Evolutionary conservation across 2,329 filamentous ascomycete species (phyloP).

Genomic region (Clarireedia paspali): DNA sequence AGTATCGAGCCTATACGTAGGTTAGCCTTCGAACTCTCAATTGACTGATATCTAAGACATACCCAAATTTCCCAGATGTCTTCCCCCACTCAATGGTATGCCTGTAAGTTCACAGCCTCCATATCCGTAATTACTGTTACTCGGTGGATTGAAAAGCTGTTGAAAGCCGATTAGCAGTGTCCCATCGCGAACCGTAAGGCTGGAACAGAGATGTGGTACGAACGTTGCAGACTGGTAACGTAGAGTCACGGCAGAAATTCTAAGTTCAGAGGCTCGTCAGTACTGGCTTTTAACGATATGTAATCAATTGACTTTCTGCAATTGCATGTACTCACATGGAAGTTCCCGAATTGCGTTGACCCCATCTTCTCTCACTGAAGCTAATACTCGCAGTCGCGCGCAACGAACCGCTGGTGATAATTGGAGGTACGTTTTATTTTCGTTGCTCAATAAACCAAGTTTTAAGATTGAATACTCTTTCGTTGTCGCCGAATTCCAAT

Average conservation of each 20-base stretch:
- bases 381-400: slow-evolving; percentile 1
- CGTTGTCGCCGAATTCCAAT: slow-evolving; percentile 3
- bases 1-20: slow-evolving; percentile 68
- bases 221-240: slow-evolving; percentile 79
- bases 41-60: slow-evolving; percentile 28
- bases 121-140: slow-evolving; percentile 21
- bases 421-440: slow-evolving; percentile 1
- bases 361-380: slow-evolving; percentile 16
- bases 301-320: slow-evolving; percentile 6
- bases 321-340: slow-evolving; percentile 36
- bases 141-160: slow-evolving; percentile 53
- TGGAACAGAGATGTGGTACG: slow-evolving; percentile 31
- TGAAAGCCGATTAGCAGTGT: slow-evolving; percentile 11
- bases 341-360: slow-evolving; percentile 46
- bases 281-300: not conserved
- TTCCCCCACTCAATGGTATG: slow-evolving; percentile 59
- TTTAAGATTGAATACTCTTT: slow-evolving; percentile 4
- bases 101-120: slow-evolving; percentile 69
- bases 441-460: slow-evolving; percentile 1
- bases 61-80: slow-evolving; percentile 77
- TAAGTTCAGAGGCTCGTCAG: slow-evolving; percentile 32
- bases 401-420: not conserved
- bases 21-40: slow-evolving; percentile 25
- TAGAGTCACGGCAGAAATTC: slow-evolving; percentile 79
- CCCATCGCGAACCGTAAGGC: not conserved